Percentiles rank a stretch among this genome's conserved stretches.
phyloP scores from a whole-genome alignment of 148 eudicot species.

The Fagopyrum esculentum region DNA sequence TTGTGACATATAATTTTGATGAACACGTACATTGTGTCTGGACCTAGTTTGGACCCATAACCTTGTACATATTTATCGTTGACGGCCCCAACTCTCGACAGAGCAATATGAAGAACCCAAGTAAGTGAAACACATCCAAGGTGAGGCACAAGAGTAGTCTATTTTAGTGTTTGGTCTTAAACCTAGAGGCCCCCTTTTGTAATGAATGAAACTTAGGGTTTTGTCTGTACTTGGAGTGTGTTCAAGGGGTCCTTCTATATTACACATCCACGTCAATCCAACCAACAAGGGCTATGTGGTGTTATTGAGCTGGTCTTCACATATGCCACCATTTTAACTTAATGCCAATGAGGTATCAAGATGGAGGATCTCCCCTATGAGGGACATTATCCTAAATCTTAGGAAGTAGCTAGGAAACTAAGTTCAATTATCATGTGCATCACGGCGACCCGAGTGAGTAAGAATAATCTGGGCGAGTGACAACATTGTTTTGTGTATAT shows the following conservation, averaged over 20 bases:
- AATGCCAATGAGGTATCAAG: neutral
- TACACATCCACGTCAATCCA: constrained; percentile 6
- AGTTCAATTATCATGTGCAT: neutral
- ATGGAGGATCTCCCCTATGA: neutral
- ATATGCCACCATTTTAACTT: neutral
- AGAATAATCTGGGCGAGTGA: no score
- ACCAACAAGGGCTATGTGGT: neutral
- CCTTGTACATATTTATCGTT: neutral
- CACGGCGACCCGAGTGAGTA: neutral
- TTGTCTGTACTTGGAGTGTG: neutral
- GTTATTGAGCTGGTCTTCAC: constrained; percentile 1
- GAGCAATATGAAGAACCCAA: neutral
- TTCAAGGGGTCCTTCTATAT: neutral
- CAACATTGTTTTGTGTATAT: no score
- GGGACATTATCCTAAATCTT: neutral
- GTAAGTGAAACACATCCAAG: neutral
- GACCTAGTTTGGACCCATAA: neutral
- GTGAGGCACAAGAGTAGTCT: neutral
- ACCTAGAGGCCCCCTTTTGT: constrained; percentile 8
- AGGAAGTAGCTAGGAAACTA: neutral
- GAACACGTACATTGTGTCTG: neutral
- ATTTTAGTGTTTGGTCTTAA: neutral
- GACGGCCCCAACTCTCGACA: neutral
- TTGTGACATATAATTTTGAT: neutral
- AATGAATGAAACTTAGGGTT: constrained; percentile 10